Conservation (phyloP, 2,329 filamentous ascomycete genomes). For the Sarocladiaceae sp. region DNA sequence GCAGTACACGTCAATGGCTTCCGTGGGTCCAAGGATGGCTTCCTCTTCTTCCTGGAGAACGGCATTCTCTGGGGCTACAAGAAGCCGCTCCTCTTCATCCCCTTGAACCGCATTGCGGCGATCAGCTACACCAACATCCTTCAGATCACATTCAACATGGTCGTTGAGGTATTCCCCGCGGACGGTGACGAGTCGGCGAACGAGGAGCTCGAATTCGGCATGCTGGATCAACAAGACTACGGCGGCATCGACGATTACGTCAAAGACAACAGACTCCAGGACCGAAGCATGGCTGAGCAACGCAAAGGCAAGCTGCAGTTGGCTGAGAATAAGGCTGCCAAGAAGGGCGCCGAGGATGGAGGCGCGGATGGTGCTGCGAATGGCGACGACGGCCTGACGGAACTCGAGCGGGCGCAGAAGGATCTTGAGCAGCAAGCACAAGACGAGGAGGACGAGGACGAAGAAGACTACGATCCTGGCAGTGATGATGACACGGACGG, state of each 20-base stretch:
- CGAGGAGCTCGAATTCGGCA: conserved; percentile 60
- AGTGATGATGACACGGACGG: conserved; percentile 55
- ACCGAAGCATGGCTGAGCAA: conserved; percentile 63
- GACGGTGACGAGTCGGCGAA: conserved; percentile 36
- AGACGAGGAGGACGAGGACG: conserved; percentile 57
- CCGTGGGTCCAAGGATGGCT: conserved; percentile 62
- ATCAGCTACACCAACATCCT: conserved; percentile 63
- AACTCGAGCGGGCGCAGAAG: conserved; percentile 41
- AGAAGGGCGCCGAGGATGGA: conserved; percentile 31
- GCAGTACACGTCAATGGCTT: conserved; percentile 62
- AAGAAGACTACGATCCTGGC: conserved; percentile 61
- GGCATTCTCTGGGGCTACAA: conserved; percentile 67
- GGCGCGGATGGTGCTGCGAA: conserved; percentile 30
- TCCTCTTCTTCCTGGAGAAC: conserved; percentile 58
- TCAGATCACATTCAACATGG: conserved; percentile 63
- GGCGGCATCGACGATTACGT: conserved; percentile 59
- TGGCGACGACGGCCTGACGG: conserved; percentile 35
- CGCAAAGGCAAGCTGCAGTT: conserved; percentile 58
- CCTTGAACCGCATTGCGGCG: conserved; percentile 52
- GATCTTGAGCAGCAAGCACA: conserved; percentile 48
- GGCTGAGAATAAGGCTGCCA: conserved; percentile 49
- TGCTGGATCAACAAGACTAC: conserved; percentile 66
- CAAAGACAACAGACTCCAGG: conserved; percentile 53
- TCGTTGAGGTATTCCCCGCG: conserved; percentile 49
- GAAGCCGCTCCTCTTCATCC: conserved; percentile 60